A percentile compares a stretch with the other conserved stretches of the same genome.
These are phyloP conservation scores for Pezicula radicicola DNA, from an alignment of 2,329 filamentous ascomycete genomes.

Conservation along the genomic window DNA sequence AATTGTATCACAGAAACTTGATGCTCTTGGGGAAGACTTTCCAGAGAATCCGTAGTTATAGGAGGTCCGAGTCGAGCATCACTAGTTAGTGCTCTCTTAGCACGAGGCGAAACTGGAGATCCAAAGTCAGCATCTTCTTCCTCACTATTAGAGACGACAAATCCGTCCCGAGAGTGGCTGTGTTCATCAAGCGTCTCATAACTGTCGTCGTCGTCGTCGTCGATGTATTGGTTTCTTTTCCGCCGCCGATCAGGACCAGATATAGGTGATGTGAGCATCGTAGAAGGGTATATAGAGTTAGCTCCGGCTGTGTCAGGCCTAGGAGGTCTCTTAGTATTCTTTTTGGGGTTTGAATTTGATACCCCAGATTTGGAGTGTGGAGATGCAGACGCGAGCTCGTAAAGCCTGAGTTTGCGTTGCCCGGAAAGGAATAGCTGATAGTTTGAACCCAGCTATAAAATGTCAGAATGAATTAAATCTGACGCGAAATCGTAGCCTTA, in stretches of 20 bases:
- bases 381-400: conserved; percentile 22
- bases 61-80: conserved; percentile 48
- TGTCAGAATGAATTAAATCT: conserved; percentile 25
- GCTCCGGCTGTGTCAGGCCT: conserved; percentile 11
- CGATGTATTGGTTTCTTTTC: conserved; percentile 31
- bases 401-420: conserved; percentile 23
- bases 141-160: conserved; percentile 40
- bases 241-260: conserved; percentile 38
- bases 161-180: conserved; percentile 38
- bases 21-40: conserved; percentile 56
- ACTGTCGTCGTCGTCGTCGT: conserved; percentile 34
- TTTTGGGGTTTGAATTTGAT: conserved; percentile 36
- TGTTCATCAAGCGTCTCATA: conserved; percentile 8
- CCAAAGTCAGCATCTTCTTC: conserved; percentile 34
- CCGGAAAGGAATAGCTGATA: conserved; percentile 22
- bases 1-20: conserved; percentile 63
- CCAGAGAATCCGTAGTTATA: conserved; percentile 55
- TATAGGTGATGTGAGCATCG: conserved; percentile 64
- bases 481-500: conserved; percentile 33
- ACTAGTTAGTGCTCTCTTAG: conserved; percentile 23
- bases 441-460: conserved; percentile 25
- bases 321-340: conserved; percentile 18
- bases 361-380: conserved; percentile 6
- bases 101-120: conserved; percentile 12
- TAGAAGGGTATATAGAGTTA: conserved; percentile 53